A percentile compares a stretch with the other conserved stretches of the same genome.
Evolutionary conservation across 2,329 filamentous ascomycete genomes (phyloP).

Genomic region (Scytalidium sp.): DNA sequence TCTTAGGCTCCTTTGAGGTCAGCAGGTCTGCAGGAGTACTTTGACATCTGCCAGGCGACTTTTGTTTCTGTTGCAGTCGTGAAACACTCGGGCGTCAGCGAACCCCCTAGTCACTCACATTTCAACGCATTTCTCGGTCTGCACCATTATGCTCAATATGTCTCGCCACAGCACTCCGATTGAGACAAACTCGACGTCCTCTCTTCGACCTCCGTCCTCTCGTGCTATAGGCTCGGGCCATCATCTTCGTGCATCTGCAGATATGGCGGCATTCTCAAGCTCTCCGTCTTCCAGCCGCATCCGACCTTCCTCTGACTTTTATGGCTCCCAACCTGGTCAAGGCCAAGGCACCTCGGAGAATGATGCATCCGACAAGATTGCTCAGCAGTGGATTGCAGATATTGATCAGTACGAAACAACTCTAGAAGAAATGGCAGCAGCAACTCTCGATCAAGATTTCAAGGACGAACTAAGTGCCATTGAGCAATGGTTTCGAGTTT

Average conservation of each 20-base stretch:
- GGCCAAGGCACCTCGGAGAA: constrained; percentile 65
- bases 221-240: constrained; percentile 75
- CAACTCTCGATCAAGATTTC: constrained; percentile 98
- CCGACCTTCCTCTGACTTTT: constrained; percentile 92
- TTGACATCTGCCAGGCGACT: constrained; percentile 22
- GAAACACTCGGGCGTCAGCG: background rate
- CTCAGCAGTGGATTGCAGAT: constrained; percentile 98
- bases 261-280: constrained; percentile 80
- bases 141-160: constrained; percentile 50
- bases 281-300: constrained; percentile 74
- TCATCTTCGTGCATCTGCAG: constrained; percentile 90
- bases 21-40: constrained; percentile 78
- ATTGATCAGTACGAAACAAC: constrained; percentile 99
- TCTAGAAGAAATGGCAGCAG: constrained; percentile 96
- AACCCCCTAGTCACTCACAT: background rate
- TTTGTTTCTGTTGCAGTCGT: background rate
- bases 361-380: constrained; percentile 87
- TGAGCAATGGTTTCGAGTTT: constrained; percentile 97
- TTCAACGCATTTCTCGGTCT: background rate
- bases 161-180: constrained; percentile 88
- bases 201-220: constrained; percentile 79
- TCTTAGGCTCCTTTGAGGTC: constrained; percentile 67
- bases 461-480: constrained; percentile 99
- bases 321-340: constrained; percentile 68
- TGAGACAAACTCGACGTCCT: constrained; percentile 77